Evolutionary conservation across 768 basidiomycete genomes (phyloP).

Genomic region (Tulasnella calospora): DNA sequence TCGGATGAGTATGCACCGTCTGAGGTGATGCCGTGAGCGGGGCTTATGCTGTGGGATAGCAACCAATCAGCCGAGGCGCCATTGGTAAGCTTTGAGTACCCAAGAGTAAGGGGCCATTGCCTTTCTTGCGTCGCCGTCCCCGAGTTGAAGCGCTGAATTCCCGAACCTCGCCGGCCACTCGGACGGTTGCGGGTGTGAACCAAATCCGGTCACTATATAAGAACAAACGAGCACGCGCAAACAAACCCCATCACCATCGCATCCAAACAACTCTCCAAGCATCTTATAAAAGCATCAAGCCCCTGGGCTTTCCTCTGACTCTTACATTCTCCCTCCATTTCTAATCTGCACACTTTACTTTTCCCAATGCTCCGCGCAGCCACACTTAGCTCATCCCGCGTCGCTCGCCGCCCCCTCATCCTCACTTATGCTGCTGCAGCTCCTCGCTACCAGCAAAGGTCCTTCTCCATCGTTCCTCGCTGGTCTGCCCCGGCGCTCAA

Average conservation of each 20-base stretch:
- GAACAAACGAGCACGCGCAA: not conserved
- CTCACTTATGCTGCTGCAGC: not conserved
- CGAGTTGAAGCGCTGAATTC: not conserved
- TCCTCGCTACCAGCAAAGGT: not conserved
- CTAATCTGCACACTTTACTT: not conserved
- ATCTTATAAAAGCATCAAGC: not conserved
- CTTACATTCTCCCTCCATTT: not conserved
- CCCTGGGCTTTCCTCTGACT: not conserved
- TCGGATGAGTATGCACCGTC: not conserved
- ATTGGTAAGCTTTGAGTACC: not conserved
- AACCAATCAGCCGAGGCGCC: not conserved
- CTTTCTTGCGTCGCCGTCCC: not conserved
- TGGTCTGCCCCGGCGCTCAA: constrained; percentile 8
- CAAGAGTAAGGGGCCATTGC: not conserved
- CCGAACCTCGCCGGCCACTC: not conserved
- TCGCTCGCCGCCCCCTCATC: constrained; percentile 11
- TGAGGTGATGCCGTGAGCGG: not conserved
- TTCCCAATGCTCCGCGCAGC: not conserved
- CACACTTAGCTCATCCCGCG: not conserved
- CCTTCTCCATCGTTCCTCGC: not conserved
- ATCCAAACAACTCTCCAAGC: not conserved
- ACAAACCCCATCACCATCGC: not conserved
- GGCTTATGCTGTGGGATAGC: not conserved
- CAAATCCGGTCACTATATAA: not conserved
- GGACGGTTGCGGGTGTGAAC: not conserved